Conservation (phyloP, 768 basidiomycete genomes). For the Xerocomellus intermedius region DNA sequence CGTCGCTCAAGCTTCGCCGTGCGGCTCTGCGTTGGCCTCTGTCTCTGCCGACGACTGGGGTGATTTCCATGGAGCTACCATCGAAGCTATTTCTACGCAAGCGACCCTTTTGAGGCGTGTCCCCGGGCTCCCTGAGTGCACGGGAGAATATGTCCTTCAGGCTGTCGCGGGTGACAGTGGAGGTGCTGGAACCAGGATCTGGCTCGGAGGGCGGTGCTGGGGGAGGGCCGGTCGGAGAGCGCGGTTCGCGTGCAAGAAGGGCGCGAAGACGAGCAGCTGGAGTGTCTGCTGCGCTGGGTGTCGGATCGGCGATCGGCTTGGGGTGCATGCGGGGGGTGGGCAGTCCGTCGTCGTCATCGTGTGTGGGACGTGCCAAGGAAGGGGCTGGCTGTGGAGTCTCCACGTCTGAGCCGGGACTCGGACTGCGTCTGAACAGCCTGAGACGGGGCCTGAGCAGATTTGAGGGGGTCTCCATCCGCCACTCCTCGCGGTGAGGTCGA, state of each 20-base stretch:
- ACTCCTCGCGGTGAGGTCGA: constrained; percentile 11
- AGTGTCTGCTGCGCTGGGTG: constrained; percentile 36
- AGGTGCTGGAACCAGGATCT: constrained; percentile 31
- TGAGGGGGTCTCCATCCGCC: constrained; percentile 2
- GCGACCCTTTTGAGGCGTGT: constrained; percentile 57
- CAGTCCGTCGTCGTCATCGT: constrained; percentile 30
- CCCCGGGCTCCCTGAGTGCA: constrained; percentile 60
- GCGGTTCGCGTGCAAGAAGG: constrained; percentile 51
- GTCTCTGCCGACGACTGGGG: constrained; percentile 44
- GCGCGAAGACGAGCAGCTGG: constrained; percentile 66
- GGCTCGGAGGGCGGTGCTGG: constrained; percentile 30
- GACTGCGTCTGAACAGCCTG: constrained; percentile 9
- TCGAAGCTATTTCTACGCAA: constrained; percentile 60
- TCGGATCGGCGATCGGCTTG: constrained; percentile 16
- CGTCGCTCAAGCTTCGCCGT: constrained; percentile 63
- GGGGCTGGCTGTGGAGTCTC: background rate
- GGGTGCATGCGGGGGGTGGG: constrained; percentile 31
- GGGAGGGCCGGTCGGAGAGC: constrained; percentile 29
- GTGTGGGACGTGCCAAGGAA: background rate
- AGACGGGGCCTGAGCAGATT: constrained; percentile 8
- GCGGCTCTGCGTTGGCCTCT: constrained; percentile 47
- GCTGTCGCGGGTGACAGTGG: constrained; percentile 55
- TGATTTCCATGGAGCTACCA: constrained; percentile 57
- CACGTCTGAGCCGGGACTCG: constrained; percentile 2
- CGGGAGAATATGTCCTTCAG: constrained; percentile 66